Base-by-base conservation (phyloP, 768 basidiomycete genomes). In the Tulasnella calospora region DNA sequence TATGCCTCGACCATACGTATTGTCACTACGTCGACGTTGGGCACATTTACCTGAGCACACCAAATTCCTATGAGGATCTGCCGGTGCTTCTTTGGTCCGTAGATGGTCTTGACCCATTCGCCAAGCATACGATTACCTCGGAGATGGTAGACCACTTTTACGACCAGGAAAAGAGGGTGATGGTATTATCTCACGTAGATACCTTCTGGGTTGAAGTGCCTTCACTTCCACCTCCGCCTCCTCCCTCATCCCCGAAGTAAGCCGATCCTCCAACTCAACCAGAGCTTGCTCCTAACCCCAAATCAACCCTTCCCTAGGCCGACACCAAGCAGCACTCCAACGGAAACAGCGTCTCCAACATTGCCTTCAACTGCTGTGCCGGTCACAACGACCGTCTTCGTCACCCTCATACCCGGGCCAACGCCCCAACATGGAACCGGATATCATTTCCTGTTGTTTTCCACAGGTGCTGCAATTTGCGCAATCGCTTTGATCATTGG, bases 1-100 rank as follows among this genome's bases (percentile, higher is more conserved):
- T 61, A 36, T 75, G 74, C 35, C 12, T 75, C 13, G 44, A 67
- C 61, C 61, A 75, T 51, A 47, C n/a, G 13, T 38, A 38, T 27
- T 75, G 74, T n/a, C 55, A 75, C 46, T 61, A 47, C 74, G 46
- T 75, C 74, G 74, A 75, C 47, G 74, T 75, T 44, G 74, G 46
- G 36, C 74, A 75, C 12, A 47, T 47, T n/a, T 75, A 75, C 74
- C 19, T 75, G 74, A 75, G 55, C 51, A 47, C 47, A 17, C 46
- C 36, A n/a, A 36, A 40, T 30, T 36, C 35, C 12, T 46, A 47
- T n/a, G 74, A 46, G 33, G 51, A 75, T 27, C 46, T 36, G 19
- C 74, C 74, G 12, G 74, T 75, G 35, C 46, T 75, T 36, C 4
- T 75, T 27, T 75, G 74, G 74, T 75, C 74, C 74, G 33, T 38